phyloP scores from a whole-genome alignment of 148 eudicot genomes.

The Cornus kousa region DNA sequence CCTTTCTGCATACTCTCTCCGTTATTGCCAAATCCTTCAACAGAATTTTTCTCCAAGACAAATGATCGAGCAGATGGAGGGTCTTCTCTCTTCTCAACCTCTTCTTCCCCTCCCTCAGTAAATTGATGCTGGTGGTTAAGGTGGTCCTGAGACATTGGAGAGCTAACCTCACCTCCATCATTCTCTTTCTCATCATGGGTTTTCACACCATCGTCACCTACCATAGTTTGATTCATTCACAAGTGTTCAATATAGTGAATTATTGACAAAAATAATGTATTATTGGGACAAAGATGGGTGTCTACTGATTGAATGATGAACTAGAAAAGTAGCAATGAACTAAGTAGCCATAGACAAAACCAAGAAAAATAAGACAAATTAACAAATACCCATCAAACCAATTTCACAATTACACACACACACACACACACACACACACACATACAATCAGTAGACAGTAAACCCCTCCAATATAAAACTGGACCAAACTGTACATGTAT shows the following conservation, averaged over 20 bases:
- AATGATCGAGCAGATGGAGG: constrained; percentile 19
- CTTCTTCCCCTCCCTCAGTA: constrained; percentile 36
- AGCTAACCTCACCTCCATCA: constrained; percentile 47
- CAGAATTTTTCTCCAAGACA: constrained; percentile 8
- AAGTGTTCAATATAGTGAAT: constrained; percentile 3
- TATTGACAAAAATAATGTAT: constrained; percentile 3
- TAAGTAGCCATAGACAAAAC: constrained; percentile 7
- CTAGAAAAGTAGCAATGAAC: constrained; percentile 2
- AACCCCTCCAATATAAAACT: no score
- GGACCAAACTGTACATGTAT: neutral
- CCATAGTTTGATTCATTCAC: constrained; percentile 44
- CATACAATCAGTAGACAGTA: no score
- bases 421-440: neutral
- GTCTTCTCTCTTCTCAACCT: constrained; percentile 24
- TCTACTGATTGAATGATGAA: neutral
- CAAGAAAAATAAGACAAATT: constrained; percentile 11
- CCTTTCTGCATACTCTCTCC: constrained; percentile 21
- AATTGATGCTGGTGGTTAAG: constrained; percentile 22
- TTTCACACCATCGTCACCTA: constrained; percentile 55
- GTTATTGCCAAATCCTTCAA: constrained; percentile 10
- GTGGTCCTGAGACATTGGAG: constrained; percentile 40
- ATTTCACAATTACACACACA: neutral
- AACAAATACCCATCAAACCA: constrained; percentile 18
- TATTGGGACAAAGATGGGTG: neutral
- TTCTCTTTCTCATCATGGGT: constrained; percentile 51